Evolutionary conservation across 2,329 filamentous ascomycete species (phyloP).

Genomic region (Aspergillus thermomutatus): DNA sequence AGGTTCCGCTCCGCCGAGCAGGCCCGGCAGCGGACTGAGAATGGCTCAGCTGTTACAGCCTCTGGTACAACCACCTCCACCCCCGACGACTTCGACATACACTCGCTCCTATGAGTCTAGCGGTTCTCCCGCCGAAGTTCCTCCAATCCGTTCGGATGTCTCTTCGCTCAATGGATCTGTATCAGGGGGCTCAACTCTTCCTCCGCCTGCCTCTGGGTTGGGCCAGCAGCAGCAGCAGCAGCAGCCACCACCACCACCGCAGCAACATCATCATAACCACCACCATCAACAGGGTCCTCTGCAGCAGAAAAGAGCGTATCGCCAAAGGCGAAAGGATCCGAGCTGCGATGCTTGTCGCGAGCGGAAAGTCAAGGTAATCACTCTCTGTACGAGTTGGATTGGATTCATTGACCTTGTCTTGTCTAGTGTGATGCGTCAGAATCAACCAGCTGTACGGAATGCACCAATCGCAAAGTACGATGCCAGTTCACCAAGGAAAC

Average conservation of each 20-base stretch:
- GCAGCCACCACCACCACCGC: conserved; percentile 23
- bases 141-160: conserved; percentile 34
- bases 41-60: conserved; percentile 42
- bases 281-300: conserved; percentile 62
- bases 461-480: conserved; percentile 91
- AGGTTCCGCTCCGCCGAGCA: conserved; percentile 37
- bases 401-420: conserved; percentile 2
- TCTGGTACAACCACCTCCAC: conserved; percentile 23
- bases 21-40: conserved; percentile 37
- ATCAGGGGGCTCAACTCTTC: conserved; percentile 31
- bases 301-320: conserved; percentile 83
- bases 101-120: conserved; percentile 39
- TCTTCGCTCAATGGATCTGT: conserved; percentile 38
- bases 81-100: conserved; percentile 28
- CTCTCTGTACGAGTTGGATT: background rate
- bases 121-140: conserved; percentile 38
- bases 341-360: conserved; percentile 97
- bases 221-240: conserved; percentile 54
- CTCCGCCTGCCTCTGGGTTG: conserved; percentile 39
- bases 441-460: conserved; percentile 93
- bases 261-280: background rate
- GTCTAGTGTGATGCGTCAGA: conserved; percentile 86
- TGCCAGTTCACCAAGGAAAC: conserved; percentile 99
- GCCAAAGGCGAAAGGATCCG: conserved; percentile 91
- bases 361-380: conserved; percentile 61